Base-by-base conservation (phyloP, 2,329 filamentous ascomycete species). In the Simplicillium sp. region DNA sequence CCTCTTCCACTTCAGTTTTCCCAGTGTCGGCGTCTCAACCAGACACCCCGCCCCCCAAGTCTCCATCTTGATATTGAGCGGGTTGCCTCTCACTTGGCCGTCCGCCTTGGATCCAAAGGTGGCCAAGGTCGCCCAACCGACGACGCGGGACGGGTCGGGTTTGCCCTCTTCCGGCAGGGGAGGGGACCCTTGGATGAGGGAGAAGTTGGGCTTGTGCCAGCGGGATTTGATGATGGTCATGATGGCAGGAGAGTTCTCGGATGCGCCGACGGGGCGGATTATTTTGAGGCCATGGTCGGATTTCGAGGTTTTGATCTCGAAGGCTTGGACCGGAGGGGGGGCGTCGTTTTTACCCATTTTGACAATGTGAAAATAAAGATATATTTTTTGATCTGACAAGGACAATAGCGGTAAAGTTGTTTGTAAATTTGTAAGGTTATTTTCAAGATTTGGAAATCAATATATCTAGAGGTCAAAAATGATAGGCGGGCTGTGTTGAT, bases 1-100 rank as follows among this genome's bases (percentile, higher is more conserved):
- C 11, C 40, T 38, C 32, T 55, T 55, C 53, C 54, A 55, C 33
- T 55, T 54, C 16, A 57, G 50, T 7, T 40, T 49, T 0, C 54
- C 53, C 44, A 49, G 44, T 4, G 42, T 37, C 2, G 49, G 44
- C 0, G 50, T 45, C 0, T 49, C 29, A 29, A 57, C 45, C 50
- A 1, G 44, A 46, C 33, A 50, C 28, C 3, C 31, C 34, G 34
- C 41, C 51, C 17, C 20, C 20, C 20, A 25, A 25, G 20, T 25
- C 20, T 25, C 20, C 20, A 38, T 32, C 18, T 49, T 49, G 11
- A 54, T 39, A 4, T 44, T 39, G 34, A 57, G 45, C 7, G 40
- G 36, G 14, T 54, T 50, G 28, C 46, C 47, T 2, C 45, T 45
- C 11, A 55, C 36, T 2, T 44, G 51, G 3, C 54, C 18, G 12